Percentiles rank a stretch among this genome's conserved stretches.
Conservation (phyloP, 2,329 filamentous ascomycete species). For the Stemphylium vesicarium region DNA sequence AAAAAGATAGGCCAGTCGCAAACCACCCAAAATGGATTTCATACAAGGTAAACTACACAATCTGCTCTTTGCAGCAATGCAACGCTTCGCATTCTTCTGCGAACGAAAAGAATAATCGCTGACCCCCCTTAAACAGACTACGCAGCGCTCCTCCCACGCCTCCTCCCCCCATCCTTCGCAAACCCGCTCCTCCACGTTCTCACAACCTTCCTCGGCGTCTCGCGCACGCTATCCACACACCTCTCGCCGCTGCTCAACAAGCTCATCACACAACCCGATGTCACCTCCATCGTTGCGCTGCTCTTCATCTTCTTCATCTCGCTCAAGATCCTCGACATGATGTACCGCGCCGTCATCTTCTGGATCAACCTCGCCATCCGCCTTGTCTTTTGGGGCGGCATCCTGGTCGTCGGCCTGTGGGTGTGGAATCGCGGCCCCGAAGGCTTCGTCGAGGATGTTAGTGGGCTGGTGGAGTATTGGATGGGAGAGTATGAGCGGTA, state of each 20-base stretch:
- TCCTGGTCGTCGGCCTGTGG: slow-evolving; percentile 63
- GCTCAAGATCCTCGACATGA: slow-evolving; percentile 69
- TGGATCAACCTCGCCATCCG: slow-evolving; percentile 73
- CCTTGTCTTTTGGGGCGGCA: slow-evolving; percentile 67
- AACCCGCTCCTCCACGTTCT: slow-evolving; percentile 38
- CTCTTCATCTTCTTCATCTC: slow-evolving; percentile 68
- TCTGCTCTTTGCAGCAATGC: background rate
- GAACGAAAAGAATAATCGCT: background rate
- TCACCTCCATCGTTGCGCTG: slow-evolving; percentile 62
- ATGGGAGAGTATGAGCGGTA: slow-evolving; percentile 48
- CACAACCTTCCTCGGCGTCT: slow-evolving; percentile 37
- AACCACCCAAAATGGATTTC: slow-evolving; percentile 35
- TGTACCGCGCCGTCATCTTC: slow-evolving; percentile 75
- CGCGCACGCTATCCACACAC: slow-evolving; percentile 36
- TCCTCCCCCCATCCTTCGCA: slow-evolving; percentile 43
- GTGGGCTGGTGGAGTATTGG: slow-evolving; percentile 46
- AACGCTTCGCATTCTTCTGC: background rate
- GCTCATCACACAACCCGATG: slow-evolving; percentile 49
- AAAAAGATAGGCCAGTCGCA: background rate
- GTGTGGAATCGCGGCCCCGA: slow-evolving; percentile 68
- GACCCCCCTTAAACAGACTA: slow-evolving; percentile 35
- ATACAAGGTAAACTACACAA: slow-evolving; percentile 28
- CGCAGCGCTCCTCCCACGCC: slow-evolving; percentile 34
- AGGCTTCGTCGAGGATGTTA: slow-evolving; percentile 67
- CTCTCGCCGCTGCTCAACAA: slow-evolving; percentile 38